These are phyloP conservation scores for Malus hybrid DNA, from an alignment of 331 rosid genomes.

Conservation along the genomic window DNA sequence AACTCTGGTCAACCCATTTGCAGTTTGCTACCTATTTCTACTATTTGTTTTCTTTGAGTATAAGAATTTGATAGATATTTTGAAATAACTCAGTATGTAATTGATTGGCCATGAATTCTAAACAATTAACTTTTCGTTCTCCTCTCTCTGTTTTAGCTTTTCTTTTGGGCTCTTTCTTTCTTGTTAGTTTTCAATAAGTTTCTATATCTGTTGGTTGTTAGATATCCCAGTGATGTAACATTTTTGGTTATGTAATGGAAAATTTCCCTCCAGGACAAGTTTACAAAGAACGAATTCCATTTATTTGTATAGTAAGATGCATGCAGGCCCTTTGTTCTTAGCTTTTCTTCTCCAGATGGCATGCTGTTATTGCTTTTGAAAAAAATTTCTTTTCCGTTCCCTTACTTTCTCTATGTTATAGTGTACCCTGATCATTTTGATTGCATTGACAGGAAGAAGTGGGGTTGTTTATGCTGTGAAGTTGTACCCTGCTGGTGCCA, in stretches of 20 bases:
- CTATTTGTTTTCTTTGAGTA: neutral
- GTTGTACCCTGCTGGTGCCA: conserved; percentile 95
- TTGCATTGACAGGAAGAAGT: conserved; percentile 52
- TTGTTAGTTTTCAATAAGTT: neutral
- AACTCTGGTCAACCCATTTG: neutral
- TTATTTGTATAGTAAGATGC: neutral
- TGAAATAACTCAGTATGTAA: neutral
- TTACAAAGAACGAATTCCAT: too few species aligned
- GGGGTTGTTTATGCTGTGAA: conserved; percentile 74
- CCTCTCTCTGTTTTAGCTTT: neutral
- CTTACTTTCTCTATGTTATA: neutral
- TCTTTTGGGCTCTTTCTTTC: neutral
- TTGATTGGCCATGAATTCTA: neutral
- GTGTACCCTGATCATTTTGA: conserved; percentile 7
- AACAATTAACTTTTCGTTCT: neutral
- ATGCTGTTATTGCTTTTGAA: neutral
- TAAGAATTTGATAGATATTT: neutral
- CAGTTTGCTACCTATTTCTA: neutral
- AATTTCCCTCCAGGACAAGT: too few species aligned
- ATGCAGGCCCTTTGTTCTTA: neutral
- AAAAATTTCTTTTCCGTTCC: neutral
- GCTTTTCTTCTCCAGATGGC: neutral
- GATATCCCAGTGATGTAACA: too few species aligned
- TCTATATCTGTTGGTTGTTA: neutral
- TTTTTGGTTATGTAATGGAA: too few species aligned